phyloP scores from a whole-genome alignment of 2,329 filamentous ascomycete genomes.

The Cladosporium sp. region DNA sequence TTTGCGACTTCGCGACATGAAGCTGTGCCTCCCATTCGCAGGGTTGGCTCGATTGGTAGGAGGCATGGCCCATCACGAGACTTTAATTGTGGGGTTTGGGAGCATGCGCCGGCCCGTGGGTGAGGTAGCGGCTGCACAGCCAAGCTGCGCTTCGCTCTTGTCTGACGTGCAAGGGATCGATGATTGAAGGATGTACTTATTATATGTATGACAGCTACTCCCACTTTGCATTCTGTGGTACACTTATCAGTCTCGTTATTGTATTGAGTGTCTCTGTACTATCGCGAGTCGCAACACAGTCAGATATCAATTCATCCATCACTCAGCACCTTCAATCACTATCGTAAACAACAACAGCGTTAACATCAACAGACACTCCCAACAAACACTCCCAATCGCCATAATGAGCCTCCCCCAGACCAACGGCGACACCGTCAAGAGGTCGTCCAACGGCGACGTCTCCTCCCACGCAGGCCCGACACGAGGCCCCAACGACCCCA shows the following conservation, averaged over 20 bases:
- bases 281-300: too few species aligned
- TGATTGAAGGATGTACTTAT: neutral
- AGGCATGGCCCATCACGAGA: too few species aligned
- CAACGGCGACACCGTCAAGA: conserved; percentile 8
- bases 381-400: conserved; percentile 2
- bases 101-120: too few species aligned
- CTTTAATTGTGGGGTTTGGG: neutral
- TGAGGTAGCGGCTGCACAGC: neutral
- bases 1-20: too few species aligned
- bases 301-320: neutral
- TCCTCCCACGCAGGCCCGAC: neutral
- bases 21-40: too few species aligned
- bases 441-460: neutral
- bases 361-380: too few species aligned
- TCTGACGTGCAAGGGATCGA: neutral
- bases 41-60: too few species aligned
- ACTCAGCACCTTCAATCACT: neutral
- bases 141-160: neutral
- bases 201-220: neutral
- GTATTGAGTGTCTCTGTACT: too few species aligned
- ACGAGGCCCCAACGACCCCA: conserved; percentile 18
- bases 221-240: neutral
- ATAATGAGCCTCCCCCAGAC: conserved; percentile 10
- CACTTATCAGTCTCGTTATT: too few species aligned
- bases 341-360: neutral